Base-by-base conservation (phyloP, 495 filamentous ascomycete genomes). In the Hypoxylon trugodes region DNA sequence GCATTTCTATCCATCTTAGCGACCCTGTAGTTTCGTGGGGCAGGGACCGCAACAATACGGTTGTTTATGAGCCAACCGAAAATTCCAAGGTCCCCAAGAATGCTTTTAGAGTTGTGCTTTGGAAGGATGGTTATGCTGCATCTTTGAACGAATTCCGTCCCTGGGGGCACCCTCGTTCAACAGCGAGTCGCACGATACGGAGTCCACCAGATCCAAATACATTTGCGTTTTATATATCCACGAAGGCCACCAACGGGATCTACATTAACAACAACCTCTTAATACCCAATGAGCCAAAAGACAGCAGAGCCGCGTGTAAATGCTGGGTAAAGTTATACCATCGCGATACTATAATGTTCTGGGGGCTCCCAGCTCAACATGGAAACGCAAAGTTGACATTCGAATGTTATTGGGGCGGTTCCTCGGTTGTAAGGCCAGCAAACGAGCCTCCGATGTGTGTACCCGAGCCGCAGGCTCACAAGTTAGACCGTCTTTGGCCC, bases 1-100 rank as follows among this genome's bases (percentile, higher is more conserved):
- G 79, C 26, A 69, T 93, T 19, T 84, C 80, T 2, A 75, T 96
- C 24, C 78, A 77, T 19, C 76, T 96, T 19, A 86, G 86, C 40
- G 76, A 83, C 19, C 84, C 84, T 9, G 70, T 89, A 73, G 85
- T 87, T 0, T 88, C 86, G 2, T 97, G 89, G 87, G 93, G 93
- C 26, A 87, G 93, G 12, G 81, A 84, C 0, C 71, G 66, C 0
- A 69, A 73, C 13, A 90, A 89, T 48, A 90, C 86, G 10, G 72
- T 88, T 48, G 74, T 85, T 24, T 88, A 91, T 65, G 71, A 83
- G 1, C 76, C 84, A 24, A 72, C 67, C 24, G 68, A 73, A 46
- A 89, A 96, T 59, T 82, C 76, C 3, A 87, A 85, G 16, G 86
- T 97, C 25, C 90, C 93, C 4, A 92, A 92, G 66, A 86, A 86